These are phyloP conservation scores for Coemansia sp. DNA, from an alignment of 192 early-diverging fungal species.

Conservation along the genomic window DNA sequence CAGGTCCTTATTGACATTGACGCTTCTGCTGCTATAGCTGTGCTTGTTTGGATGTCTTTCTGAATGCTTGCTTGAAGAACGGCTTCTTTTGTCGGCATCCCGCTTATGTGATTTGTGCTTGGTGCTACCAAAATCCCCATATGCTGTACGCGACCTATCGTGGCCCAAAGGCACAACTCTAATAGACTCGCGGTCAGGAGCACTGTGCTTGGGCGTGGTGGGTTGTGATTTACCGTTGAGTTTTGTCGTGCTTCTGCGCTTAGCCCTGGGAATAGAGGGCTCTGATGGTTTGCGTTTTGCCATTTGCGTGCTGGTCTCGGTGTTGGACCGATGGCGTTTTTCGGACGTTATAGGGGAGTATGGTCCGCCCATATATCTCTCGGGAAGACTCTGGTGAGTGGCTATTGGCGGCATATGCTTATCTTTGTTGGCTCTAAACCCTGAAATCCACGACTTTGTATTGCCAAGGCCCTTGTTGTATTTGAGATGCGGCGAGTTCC, in stretches of 20 bases:
- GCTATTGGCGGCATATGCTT: conserved; percentile 1
- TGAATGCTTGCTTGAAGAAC: background rate
- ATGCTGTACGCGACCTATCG: background rate
- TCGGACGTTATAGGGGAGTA: background rate
- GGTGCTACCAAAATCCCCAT: background rate
- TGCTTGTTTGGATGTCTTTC: too few relatives aligned
- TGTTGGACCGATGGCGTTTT: conserved; percentile 7
- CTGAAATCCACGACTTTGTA: conserved; percentile 37
- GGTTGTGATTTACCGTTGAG: background rate
- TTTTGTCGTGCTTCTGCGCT: conserved; percentile 11
- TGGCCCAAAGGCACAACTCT: conserved; percentile 7
- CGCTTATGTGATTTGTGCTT: background rate
- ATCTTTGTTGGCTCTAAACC: conserved; percentile 18
- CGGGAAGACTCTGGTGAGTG: conserved; percentile 29
- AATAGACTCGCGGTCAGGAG: background rate
- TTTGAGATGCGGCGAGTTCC: conserved; percentile 3
- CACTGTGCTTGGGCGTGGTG: background rate
- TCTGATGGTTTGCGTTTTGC: conserved; percentile 10
- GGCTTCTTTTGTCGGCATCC: too few relatives aligned
- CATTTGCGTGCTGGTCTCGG: conserved; percentile 1
- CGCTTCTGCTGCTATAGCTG: background rate
- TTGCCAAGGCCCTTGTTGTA: conserved; percentile 9
- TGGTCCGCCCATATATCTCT: conserved; percentile 18
- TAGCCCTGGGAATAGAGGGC: conserved; percentile 3
- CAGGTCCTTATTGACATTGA: conserved; percentile 33